Base-by-base conservation (phyloP, 306 rosid species). In the Gleditsia sinensis region DNA sequence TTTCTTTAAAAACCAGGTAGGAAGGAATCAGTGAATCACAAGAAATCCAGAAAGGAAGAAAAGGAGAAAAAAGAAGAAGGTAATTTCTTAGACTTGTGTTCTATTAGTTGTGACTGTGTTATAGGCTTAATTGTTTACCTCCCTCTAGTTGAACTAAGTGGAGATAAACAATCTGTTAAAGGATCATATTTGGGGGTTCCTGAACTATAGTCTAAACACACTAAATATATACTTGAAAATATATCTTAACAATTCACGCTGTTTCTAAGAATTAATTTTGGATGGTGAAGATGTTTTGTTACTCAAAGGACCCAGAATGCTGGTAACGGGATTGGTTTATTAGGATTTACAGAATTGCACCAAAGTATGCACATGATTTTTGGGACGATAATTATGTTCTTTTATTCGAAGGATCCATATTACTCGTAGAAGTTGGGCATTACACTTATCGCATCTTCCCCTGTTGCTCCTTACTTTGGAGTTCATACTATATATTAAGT, bases 291-390 rank as follows among this genome's bases (percentile, higher is more conserved):
- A 37, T 7, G 11, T 7, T 37, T 37, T 37, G 42, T 37, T 37
- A 12, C 42, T 37, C 42, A 37, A 12, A 37, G 11, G 42, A 37
- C 11, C 42, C 42, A 7, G 42, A 37, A 37, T 37, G 42, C 42
- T 67, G 32, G 60, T 45, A n/a, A 56, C n/a, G 21, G 16, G 9
- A 67, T 56, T 75, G 56, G 71, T 76, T 55, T 50, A 51, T 76
- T 19, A 32, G 45, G 69, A 32, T 56, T 40, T 65, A 16, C 59
- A 76, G 30, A 37, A 25, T 37, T 64, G 32, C 55, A 13, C 30
- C 33, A 17, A 27, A 37, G 10, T 14, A 64, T 42, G 40, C 43
- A 24, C 17, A 28, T n/a, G 24, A 57, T 14, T 46, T 67, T 46
- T n/a, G 25, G 27, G 42, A 8, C 16, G 39, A 57, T 59, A 50